A percentile compares a stretch with the other conserved stretches of the same genome.
Conservation (phyloP, 331 rosid genomes). For the Telfairia occidentalis region DNA sequence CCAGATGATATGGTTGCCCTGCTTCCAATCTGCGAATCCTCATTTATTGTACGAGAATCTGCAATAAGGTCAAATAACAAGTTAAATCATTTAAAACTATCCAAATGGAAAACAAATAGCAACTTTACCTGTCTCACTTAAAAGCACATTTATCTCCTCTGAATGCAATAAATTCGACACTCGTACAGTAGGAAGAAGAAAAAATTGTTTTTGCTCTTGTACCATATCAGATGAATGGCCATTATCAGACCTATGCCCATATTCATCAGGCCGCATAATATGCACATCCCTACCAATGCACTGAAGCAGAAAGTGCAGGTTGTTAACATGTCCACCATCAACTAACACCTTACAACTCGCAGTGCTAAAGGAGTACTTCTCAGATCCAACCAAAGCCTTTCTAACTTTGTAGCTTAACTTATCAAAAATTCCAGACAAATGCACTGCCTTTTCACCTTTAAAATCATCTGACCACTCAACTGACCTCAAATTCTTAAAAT, state of each 20-base stretch:
- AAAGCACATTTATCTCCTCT: slow-evolving; percentile 57
- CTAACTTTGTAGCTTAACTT: slow-evolving; percentile 75
- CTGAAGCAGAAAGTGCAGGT: slow-evolving; percentile 77
- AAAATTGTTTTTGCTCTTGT: slow-evolving; percentile 73
- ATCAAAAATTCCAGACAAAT: slow-evolving; percentile 72
- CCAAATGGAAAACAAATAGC: slow-evolving; percentile 5
- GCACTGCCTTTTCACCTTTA: slow-evolving; percentile 85
- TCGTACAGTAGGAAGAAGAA: slow-evolving; percentile 80
- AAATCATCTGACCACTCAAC: slow-evolving; percentile 72
- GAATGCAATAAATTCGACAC: slow-evolving; percentile 67
- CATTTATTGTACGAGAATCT: slow-evolving; percentile 39
- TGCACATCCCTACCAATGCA: slow-evolving; percentile 62
- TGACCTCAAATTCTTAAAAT: slow-evolving; percentile 32
- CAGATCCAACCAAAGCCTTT: slow-evolving; percentile 52
- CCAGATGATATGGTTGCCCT: slow-evolving; percentile 53
- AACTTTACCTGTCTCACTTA: slow-evolving; percentile 68
- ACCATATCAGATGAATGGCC: slow-evolving; percentile 47
- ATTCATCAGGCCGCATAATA: slow-evolving; percentile 37
- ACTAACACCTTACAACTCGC: slow-evolving; percentile 47
- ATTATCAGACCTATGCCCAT: slow-evolving; percentile 19
- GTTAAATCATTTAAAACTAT: slow-evolving; percentile 18
- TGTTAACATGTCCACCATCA: slow-evolving; percentile 32
- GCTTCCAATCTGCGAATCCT: slow-evolving; percentile 35
- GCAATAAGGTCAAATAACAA: slow-evolving; percentile 13
- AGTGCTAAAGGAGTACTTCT: slow-evolving; percentile 61